phyloP scores from a whole-genome alignment of 2,329 filamentous ascomycete genomes.

The Penicillium capsulatum region DNA sequence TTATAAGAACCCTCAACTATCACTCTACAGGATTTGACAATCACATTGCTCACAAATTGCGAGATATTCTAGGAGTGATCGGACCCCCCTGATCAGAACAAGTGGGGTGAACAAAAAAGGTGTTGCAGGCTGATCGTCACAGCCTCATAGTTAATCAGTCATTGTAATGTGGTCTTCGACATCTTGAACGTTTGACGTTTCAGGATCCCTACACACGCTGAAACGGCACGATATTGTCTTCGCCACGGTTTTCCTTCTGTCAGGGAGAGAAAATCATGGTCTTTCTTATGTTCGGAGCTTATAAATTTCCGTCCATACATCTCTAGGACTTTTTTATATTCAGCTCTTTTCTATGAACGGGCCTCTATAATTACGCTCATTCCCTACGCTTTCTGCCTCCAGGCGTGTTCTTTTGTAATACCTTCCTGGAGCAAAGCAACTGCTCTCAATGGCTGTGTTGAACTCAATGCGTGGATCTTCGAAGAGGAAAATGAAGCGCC shows the following conservation, averaged over 20 bases:
- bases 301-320: conserved; percentile 1
- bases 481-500: conserved; percentile 5
- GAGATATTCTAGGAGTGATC: conserved; percentile 1
- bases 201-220: neutral
- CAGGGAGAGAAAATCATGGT: conserved; percentile 1
- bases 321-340: conserved; percentile 1
- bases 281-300: neutral
- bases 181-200: neutral
- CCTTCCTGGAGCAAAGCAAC: conserved; percentile 1
- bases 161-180: neutral
- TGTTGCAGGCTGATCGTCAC: conserved; percentile 1
- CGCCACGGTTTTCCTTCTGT: neutral
- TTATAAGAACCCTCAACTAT: conserved; percentile 1
- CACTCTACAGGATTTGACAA: neutral
- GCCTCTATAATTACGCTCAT: conserved; percentile 1
- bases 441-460: neutral
- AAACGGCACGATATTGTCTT: conserved; percentile 1
- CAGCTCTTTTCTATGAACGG: conserved; percentile 1
- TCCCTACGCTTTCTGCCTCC: neutral
- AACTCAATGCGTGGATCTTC: neutral
- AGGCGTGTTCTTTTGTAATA: neutral
- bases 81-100: neutral
- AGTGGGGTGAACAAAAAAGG: conserved; percentile 1
- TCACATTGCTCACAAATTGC: neutral
- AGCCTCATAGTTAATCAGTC: neutral